phyloP scores from a whole-genome alignment of 306 rosid genomes.

The Arachis hypogaea region DNA sequence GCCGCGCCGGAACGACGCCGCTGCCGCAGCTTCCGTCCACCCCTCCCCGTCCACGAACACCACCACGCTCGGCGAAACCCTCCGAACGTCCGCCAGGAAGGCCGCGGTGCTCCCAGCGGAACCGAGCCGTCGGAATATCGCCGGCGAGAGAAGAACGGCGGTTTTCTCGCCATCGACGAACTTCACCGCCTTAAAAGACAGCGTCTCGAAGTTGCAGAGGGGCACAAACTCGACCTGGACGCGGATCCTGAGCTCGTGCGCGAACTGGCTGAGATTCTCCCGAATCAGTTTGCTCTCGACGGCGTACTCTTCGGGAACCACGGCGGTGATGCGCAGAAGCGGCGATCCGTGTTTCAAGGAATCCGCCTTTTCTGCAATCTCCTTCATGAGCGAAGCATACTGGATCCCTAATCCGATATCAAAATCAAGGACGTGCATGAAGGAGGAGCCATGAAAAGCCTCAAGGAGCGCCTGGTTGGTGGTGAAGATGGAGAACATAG shows the following conservation, averaged over 20 bases:
- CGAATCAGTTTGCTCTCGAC: slow-evolving; percentile 58
- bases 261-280: slow-evolving; percentile 73
- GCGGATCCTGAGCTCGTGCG: slow-evolving; percentile 70
- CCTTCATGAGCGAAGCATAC: slow-evolving; percentile 86
- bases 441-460: slow-evolving; percentile 50
- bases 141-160: slow-evolving; percentile 71
- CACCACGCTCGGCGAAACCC: slow-evolving; percentile 66
- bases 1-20: slow-evolving; percentile 64
- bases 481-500: slow-evolving; percentile 88
- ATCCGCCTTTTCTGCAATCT: slow-evolving; percentile 66
- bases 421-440: slow-evolving; percentile 80
- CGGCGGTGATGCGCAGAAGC: slow-evolving; percentile 66
- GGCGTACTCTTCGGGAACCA: slow-evolving; percentile 72
- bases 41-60: slow-evolving; percentile 80
- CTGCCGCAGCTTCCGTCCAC: slow-evolving; percentile 46
- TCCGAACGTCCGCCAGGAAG: slow-evolving; percentile 55
- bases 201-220: slow-evolving; percentile 55
- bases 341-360: slow-evolving; percentile 43
- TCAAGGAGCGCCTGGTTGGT: slow-evolving; percentile 88
- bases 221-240: slow-evolving; percentile 65
- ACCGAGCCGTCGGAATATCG: slow-evolving; percentile 63
- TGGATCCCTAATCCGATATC: slow-evolving; percentile 88
- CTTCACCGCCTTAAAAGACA: slow-evolving; percentile 66
- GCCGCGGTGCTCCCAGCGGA: slow-evolving; percentile 36
- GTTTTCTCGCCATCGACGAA: slow-evolving; percentile 73